phyloP scores from a whole-genome alignment of 371 early-diverging fungal genomes.

The Mucor plumbeus region DNA sequence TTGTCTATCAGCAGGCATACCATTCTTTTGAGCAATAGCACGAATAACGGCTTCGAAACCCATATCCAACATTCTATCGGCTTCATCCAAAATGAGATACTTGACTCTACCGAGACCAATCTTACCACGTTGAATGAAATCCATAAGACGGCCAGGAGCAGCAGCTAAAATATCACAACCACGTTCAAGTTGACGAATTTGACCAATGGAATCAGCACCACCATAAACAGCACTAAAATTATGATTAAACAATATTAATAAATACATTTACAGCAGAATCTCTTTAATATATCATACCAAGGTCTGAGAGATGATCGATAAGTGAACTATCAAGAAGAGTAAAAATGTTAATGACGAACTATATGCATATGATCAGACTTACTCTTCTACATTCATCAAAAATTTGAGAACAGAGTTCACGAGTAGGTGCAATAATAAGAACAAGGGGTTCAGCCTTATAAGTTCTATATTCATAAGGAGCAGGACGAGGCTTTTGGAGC shows the following conservation, averaged over 20 bases:
- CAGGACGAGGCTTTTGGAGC: constrained; percentile 29
- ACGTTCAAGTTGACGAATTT: constrained; percentile 78
- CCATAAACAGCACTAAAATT: constrained; percentile 81
- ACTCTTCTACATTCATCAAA: constrained; percentile 55
- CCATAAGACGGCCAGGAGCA: constrained; percentile 97
- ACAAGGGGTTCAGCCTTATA: constrained; percentile 50
- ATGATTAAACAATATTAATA: background rate
- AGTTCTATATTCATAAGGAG: constrained; percentile 24
- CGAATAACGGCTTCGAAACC: constrained; percentile 97
- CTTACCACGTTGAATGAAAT: constrained; percentile 84
- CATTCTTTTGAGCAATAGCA: constrained; percentile 87
- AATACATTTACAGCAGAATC: background rate
- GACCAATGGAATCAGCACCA: constrained; percentile 86
- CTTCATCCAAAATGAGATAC: constrained; percentile 97
- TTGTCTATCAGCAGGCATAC: constrained; percentile 73
- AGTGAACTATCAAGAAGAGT: constrained; percentile 31
- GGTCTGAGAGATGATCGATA: constrained; percentile 52
- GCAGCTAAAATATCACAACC: constrained; percentile 97
- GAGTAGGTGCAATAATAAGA: constrained; percentile 52
- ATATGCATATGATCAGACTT: constrained; percentile 12
- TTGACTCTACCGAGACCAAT: constrained; percentile 81
- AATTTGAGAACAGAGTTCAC: constrained; percentile 54
- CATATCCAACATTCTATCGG: constrained; percentile 99
- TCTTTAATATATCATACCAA: constrained; percentile 35
- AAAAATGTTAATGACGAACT: background rate